A percentile compares a stretch with the other conserved stretches of the same genome.
Conservation (phyloP, 345 rosid species). For the Melastoma malabathricum region DNA sequence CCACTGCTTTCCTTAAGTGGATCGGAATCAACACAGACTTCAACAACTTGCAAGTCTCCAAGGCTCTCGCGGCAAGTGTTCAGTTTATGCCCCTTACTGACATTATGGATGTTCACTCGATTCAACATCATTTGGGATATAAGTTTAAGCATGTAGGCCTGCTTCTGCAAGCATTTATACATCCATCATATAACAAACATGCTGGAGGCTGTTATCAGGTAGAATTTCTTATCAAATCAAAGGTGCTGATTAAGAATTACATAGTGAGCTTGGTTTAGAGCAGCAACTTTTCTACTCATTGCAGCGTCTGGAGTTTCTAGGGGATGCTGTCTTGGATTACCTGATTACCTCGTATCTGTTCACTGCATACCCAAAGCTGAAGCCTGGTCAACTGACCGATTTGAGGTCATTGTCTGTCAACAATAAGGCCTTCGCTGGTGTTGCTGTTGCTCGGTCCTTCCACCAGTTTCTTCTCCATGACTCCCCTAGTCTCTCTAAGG, state of each 20-base stretch:
- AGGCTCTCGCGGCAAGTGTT: slow-evolving; percentile 42
- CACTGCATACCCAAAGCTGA: slow-evolving; percentile 66
- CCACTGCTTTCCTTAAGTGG: slow-evolving; percentile 80
- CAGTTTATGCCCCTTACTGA: slow-evolving; percentile 41
- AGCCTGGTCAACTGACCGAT: slow-evolving; percentile 92
- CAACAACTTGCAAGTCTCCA: slow-evolving; percentile 35
- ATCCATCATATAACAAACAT: slow-evolving; percentile 71
- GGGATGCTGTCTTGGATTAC: slow-evolving; percentile 94
- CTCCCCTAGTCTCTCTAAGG: slow-evolving; percentile 36
- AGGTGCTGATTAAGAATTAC: slow-evolving; percentile 1
- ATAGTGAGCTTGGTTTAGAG: slow-evolving; percentile 6
- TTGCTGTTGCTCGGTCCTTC: slow-evolving; percentile 50
- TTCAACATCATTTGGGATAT: slow-evolving; percentile 40
- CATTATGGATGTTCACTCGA: slow-evolving; percentile 25
- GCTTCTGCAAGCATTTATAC: slow-evolving; percentile 74
- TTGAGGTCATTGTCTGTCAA: slow-evolving; percentile 66
- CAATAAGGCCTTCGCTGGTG: slow-evolving; percentile 68
- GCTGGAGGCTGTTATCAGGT: slow-evolving; percentile 99
- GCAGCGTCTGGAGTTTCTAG: slow-evolving; percentile 96
- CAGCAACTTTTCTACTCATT: slow-evolving; percentile 9
- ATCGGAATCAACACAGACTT: slow-evolving; percentile 61
- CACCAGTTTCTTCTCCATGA: slow-evolving; percentile 48
- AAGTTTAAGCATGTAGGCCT: slow-evolving; percentile 61
- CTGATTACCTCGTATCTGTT: slow-evolving; percentile 74
- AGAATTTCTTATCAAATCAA: not conserved